Conservation (phyloP, 805 yeast genomes). For the Ogataea thermomethanolica region DNA sequence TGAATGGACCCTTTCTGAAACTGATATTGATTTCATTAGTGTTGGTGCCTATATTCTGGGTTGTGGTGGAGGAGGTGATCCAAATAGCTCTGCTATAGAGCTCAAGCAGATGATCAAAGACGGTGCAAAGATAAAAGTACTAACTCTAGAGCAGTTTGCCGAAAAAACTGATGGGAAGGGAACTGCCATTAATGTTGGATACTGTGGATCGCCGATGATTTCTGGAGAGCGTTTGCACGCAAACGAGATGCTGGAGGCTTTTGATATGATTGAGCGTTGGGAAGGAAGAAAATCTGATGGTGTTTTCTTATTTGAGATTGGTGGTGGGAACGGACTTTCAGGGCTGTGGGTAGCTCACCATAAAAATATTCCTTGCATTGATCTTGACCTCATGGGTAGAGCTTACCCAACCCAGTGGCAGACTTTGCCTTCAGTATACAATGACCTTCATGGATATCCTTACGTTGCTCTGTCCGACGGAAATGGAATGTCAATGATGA, state of each 20-base stretch:
- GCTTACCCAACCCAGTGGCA: slow-evolving; percentile 46
- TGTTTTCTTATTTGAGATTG: slow-evolving; percentile 38
- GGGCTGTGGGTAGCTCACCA: slow-evolving; percentile 26
- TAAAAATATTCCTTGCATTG: slow-evolving; percentile 29
- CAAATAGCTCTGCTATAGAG: slow-evolving; percentile 37
- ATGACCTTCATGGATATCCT: slow-evolving; percentile 43
- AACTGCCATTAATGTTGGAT: slow-evolving; percentile 35
- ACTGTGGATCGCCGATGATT: slow-evolving; percentile 45
- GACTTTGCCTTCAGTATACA: slow-evolving; percentile 34
- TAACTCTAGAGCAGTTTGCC: slow-evolving; percentile 31
- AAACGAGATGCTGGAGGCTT: slow-evolving; percentile 34
- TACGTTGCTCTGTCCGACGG: slow-evolving; percentile 41
- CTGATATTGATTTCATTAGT: slow-evolving; percentile 40
- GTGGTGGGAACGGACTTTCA: slow-evolving; percentile 42
- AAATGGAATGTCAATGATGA: slow-evolving; percentile 37
- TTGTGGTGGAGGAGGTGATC: slow-evolving; percentile 47
- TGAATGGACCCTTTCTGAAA: slow-evolving; percentile 38
- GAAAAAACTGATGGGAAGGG: slow-evolving; percentile 28
- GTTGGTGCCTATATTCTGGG: slow-evolving; percentile 44
- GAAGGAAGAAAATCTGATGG: slow-evolving; percentile 30
- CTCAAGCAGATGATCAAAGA: slow-evolving; percentile 31
- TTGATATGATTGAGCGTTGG: slow-evolving; percentile 28
- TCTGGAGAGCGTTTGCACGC: slow-evolving; percentile 40
- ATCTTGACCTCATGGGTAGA: slow-evolving; percentile 44
- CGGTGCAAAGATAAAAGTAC: slow-evolving; percentile 35